phyloP scores from a whole-genome alignment of 139 green algal species.

The Nannochloris sp. region DNA sequence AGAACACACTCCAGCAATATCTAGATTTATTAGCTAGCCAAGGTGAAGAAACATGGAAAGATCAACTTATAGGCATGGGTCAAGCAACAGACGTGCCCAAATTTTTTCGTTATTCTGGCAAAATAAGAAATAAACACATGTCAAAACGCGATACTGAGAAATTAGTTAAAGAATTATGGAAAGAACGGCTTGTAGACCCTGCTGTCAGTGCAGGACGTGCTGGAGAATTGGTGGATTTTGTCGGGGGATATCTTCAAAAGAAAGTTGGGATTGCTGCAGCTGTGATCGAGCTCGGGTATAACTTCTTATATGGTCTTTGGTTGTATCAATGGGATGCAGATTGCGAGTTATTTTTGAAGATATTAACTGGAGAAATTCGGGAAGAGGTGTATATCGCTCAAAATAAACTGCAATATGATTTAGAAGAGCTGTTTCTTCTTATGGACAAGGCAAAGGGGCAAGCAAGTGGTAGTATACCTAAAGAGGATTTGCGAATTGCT shows the following conservation, averaged over 20 bases:
- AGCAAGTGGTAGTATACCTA: conserved; percentile 26
- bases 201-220: conserved; percentile 10
- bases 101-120: conserved; percentile 31
- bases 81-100: conserved; percentile 26
- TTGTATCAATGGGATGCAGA: conserved; percentile 55
- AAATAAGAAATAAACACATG: conserved; percentile 45
- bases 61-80: conserved; percentile 38
- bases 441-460: conserved; percentile 28
- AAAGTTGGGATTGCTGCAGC: conserved; percentile 31
- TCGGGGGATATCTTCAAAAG: conserved; percentile 44
- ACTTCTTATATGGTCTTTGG: conserved; percentile 47
- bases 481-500: conserved; percentile 28
- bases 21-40: conserved; percentile 35
- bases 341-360: conserved; percentile 58
- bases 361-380: conserved; percentile 42
- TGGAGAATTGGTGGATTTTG: conserved; percentile 39
- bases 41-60: conserved; percentile 27
- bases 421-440: conserved; percentile 30
- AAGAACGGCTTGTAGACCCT: conserved; percentile 18
- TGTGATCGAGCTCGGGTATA: conserved; percentile 54
- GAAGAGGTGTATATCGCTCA: conserved; percentile 53
- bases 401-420: conserved; percentile 29
- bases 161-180: conserved; percentile 57
- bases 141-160: conserved; percentile 52
- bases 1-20: conserved; percentile 34